Percentiles rank a stretch among this genome's conserved stretches.
phyloP scores from a whole-genome alignment of 805 yeast genomes.

The Wickerhamiella siamensis region DNA sequence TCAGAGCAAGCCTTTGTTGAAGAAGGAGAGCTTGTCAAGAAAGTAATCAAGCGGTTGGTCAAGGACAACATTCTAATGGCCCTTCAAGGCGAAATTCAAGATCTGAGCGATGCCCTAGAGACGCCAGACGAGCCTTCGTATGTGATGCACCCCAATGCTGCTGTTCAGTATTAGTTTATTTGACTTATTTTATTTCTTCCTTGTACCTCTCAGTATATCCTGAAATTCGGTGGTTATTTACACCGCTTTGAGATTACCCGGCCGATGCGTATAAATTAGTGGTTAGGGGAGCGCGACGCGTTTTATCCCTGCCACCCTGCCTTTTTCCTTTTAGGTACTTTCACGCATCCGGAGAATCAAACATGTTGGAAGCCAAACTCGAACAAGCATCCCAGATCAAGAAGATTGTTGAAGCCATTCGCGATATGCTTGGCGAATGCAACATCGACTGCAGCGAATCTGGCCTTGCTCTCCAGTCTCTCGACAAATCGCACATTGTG shows the following conservation, averaged over 20 bases:
- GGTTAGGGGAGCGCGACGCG: conserved; percentile 2
- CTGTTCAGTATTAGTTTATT: background rate
- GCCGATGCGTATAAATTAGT: background rate
- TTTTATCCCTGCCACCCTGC: background rate
- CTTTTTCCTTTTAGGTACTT: background rate
- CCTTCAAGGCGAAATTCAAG: conserved; percentile 33
- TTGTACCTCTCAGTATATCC: background rate
- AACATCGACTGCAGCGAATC: conserved; percentile 93
- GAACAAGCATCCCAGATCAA: conserved; percentile 85
- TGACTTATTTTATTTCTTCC: background rate
- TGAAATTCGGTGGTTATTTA: background rate
- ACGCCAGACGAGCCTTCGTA: conserved; percentile 17
- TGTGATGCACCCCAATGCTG: conserved; percentile 25
- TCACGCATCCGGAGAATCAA: conserved; percentile 8
- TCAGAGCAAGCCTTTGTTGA: conserved; percentile 55
- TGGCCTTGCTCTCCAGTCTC: conserved; percentile 93
- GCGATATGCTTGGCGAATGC: conserved; percentile 88
- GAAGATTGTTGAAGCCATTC: conserved; percentile 84
- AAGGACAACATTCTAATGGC: conserved; percentile 74
- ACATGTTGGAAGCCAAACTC: conserved; percentile 93
- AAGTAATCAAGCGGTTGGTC: conserved; percentile 70
- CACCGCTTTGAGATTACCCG: background rate
- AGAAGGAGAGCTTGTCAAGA: conserved; percentile 58
- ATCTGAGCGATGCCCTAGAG: conserved; percentile 23
- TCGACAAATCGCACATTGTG: conserved; percentile 91